These are phyloP conservation scores for Mrakia frigida DNA, from an alignment of 768 basidiomycete genomes.

Conservation along the genomic window DNA sequence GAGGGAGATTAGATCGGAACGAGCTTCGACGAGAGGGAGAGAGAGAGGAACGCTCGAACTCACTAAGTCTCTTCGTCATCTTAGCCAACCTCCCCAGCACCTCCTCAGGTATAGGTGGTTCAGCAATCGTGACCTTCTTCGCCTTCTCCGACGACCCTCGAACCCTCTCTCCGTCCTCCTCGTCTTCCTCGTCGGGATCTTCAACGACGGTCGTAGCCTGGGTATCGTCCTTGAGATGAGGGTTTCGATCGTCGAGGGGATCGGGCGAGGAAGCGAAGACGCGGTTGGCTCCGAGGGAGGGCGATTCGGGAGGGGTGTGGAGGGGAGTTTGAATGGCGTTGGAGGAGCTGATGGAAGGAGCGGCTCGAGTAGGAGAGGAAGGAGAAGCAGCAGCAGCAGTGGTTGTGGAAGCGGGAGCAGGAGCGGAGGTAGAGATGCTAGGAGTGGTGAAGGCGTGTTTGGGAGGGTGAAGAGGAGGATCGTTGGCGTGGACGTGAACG, in stretches of 20 bases:
- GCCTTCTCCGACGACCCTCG: background rate
- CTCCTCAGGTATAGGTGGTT: conserved; percentile 9
- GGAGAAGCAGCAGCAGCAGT: background rate
- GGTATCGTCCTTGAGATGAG: background rate
- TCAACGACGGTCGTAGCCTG: conserved; percentile 15
- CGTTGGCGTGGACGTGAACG: background rate
- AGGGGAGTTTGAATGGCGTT: conserved; percentile 5
- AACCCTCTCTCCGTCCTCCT: background rate
- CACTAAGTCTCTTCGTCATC: conserved; percentile 44
- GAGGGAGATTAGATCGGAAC: background rate
- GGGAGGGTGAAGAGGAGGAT: background rate
- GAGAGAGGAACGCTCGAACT: conserved; percentile 29
- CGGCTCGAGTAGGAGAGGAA: background rate
- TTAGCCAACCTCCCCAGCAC: conserved; percentile 38
- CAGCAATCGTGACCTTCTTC: background rate
- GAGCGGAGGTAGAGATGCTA: background rate
- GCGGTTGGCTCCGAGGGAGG: background rate
- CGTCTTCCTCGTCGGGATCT: conserved; percentile 5
- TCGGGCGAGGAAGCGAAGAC: background rate
- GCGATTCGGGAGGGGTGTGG: conserved; percentile 12
- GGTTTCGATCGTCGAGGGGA: background rate
- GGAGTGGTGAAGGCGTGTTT: background rate
- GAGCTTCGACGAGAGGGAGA: background rate
- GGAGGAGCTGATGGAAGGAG: background rate
- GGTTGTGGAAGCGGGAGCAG: background rate